Base-by-base conservation (phyloP, 1,284 basidiomycete species). In the Trichosporon asahii region DNA sequence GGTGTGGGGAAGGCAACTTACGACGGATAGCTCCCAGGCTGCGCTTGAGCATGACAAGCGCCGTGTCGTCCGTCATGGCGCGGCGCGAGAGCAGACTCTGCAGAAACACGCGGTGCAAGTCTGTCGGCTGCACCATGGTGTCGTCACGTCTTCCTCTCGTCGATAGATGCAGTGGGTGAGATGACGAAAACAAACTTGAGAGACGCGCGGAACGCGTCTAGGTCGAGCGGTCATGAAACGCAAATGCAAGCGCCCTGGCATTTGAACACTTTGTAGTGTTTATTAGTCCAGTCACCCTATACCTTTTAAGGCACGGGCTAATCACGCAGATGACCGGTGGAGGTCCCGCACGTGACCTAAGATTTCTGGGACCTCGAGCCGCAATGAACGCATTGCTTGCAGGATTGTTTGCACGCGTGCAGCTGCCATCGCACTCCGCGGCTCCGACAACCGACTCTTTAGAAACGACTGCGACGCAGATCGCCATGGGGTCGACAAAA, bases 1-100 rank as follows among this genome's bases (percentile, higher is more conserved):
- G n/a, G n/a, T n/a, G n/a, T n/a, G n/a, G n/a, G n/a, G n/a, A n/a
- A 33, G n/a, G 18, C 6, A 31, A 70, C 72, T 68, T 46, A 74
- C 78, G 25, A n/a, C 77, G 76, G 61, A 66, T 70, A 63, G 68
- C 75, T 67, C 66, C 67, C 2, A 81, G 67, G 18, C 79, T 76
- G 33, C 82, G 70, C 60, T 77, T 79, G 74, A 82, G 83, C 65
- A 84, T 73, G 71, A 80, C 79, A 35, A 82, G 60, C 4, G 76
- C 77, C 27, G 79, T 70, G 25, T 77, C 73, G 33, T 79, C 76
- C 23, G 73, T 66, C 69, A 81, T 76, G 8, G 75, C 70, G 37
- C 82, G 73, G 4, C 82, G 71, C 0, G 80, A 76, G 6, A 84
- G 76, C 7, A 84, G 68, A 4, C 73, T 74, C 72, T 84, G 82